phyloP scores from a whole-genome alignment of 75 land plant genomes.

The Ceratopteris richardii region DNA sequence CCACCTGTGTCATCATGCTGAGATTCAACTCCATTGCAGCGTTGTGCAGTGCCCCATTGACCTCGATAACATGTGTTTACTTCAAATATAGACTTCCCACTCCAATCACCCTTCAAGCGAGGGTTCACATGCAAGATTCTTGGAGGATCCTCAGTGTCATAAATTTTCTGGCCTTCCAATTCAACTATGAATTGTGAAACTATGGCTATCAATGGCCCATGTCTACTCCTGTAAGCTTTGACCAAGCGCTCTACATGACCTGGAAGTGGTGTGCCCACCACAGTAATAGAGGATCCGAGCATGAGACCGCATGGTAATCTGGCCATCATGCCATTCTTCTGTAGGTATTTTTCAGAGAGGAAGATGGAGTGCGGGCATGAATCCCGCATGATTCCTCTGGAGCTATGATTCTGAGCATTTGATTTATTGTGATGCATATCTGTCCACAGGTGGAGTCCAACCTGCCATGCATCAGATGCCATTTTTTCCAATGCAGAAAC shows the following conservation, averaged over 20 bases:
- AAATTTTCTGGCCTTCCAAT: constrained; percentile 45
- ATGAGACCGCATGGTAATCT: constrained; percentile 59
- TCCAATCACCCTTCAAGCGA: constrained; percentile 61
- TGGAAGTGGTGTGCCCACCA: constrained; percentile 41
- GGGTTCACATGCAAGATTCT: constrained; percentile 61
- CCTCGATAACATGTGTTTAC: constrained; percentile 73
- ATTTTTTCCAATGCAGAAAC: constrained; percentile 28
- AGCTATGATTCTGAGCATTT: background rate
- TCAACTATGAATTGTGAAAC: constrained; percentile 61
- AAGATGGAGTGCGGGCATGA: constrained; percentile 31
- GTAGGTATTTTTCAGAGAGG: constrained; percentile 9
- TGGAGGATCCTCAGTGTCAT: constrained; percentile 62
- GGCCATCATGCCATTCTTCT: constrained; percentile 8
- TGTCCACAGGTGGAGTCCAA: constrained; percentile 30
- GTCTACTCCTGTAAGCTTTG: constrained; percentile 15
- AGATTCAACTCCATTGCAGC: constrained; percentile 75
- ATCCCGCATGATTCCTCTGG: constrained; percentile 1
- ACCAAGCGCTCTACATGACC: constrained; percentile 39
- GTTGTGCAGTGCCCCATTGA: constrained; percentile 74
- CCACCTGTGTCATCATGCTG: constrained; percentile 60
- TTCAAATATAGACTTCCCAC: constrained; percentile 53
- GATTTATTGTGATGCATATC: constrained; percentile 6
- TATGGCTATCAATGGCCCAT: constrained; percentile 20
- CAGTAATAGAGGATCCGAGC: constrained; percentile 53
- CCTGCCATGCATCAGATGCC: constrained; percentile 34